Conservation (phyloP, 1,284 basidiomycete species). For the Fomitiporia mediterranea region DNA sequence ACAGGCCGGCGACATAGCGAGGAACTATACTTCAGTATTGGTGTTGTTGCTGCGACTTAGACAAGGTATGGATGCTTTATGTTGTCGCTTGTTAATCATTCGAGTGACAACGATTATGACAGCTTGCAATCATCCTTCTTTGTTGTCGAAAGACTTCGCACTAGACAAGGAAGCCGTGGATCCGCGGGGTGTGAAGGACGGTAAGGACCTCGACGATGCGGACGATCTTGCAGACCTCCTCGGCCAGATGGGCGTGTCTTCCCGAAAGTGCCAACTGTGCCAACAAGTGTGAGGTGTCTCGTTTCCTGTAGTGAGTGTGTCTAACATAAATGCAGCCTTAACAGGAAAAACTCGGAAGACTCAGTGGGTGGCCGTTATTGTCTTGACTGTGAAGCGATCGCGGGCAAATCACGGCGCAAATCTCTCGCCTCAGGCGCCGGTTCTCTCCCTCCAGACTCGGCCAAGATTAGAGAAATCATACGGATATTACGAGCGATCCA, state of each 20-base stretch:
- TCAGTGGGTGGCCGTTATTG: conserved; percentile 47
- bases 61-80: conserved; percentile 59
- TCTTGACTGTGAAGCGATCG: conserved; percentile 51
- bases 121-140: conserved; percentile 87
- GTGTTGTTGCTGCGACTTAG: conserved; percentile 81
- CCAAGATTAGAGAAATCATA: conserved; percentile 87
- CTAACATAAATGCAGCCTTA: conserved; percentile 32
- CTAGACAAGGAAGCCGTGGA: conserved; percentile 71
- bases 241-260: conserved; percentile 60
- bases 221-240: conserved; percentile 80
- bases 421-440: conserved; percentile 23
- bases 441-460: conserved; percentile 58
- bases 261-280: conserved; percentile 72
- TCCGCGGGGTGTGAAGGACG: conserved; percentile 49
- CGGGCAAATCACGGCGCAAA: conserved; percentile 35
- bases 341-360: conserved; percentile 33
- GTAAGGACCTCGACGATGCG: conserved; percentile 47
- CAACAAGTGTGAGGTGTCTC: conserved; percentile 52
- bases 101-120: conserved; percentile 13
- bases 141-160: conserved; percentile 73
- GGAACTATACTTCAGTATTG: conserved; percentile 82
- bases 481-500: conserved; percentile 69
- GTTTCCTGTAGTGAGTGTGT: background rate
- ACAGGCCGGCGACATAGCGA: conserved; percentile 46
- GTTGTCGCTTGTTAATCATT: background rate